Percentiles rank a stretch among this genome's conserved stretches.
These are phyloP conservation scores for Apiotrichum porosum DNA, from an alignment of 1,284 basidiomycete species.

Conservation along the genomic window DNA sequence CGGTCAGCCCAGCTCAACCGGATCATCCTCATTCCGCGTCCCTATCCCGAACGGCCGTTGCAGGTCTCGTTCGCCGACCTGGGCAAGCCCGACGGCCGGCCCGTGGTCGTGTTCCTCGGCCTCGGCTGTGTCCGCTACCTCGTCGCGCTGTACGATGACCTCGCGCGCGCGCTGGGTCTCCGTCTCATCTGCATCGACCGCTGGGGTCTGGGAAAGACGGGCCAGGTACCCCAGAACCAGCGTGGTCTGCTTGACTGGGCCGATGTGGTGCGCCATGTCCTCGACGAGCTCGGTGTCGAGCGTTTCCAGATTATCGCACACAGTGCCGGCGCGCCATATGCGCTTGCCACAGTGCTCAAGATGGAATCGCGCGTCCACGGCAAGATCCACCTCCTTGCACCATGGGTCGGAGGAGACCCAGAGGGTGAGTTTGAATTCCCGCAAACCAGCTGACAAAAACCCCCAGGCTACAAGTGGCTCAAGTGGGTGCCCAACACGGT, in stretches of 20 bases:
- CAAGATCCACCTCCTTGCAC: slow-evolving; percentile 81
- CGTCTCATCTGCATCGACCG: slow-evolving; percentile 91
- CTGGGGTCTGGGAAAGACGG: slow-evolving; percentile 86
- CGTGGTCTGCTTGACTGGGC: slow-evolving; percentile 87
- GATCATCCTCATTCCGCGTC: slow-evolving; percentile 67
- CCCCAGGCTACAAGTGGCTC: slow-evolving; percentile 90
- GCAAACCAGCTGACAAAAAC: slow-evolving; percentile 32
- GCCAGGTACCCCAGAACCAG: slow-evolving; percentile 62
- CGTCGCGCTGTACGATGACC: slow-evolving; percentile 91
- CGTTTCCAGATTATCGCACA: slow-evolving; percentile 88
- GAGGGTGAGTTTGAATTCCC: slow-evolving; percentile 58
- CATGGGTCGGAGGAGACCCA: slow-evolving; percentile 84
- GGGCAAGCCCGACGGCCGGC: slow-evolving; percentile 72
- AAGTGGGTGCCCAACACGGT: slow-evolving; percentile 92
- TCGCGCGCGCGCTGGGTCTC: slow-evolving; percentile 79
- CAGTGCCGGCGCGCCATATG: slow-evolving; percentile 94
- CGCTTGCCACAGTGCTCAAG: slow-evolving; percentile 75
- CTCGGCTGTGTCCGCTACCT: slow-evolving; percentile 90
- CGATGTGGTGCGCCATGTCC: slow-evolving; percentile 78
- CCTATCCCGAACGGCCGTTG: slow-evolving; percentile 60
- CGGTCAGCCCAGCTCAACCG: slow-evolving; percentile 79
- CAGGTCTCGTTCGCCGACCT: slow-evolving; percentile 91
- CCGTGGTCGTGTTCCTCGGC: slow-evolving; percentile 86
- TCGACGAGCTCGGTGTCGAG: slow-evolving; percentile 72
- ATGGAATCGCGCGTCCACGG: slow-evolving; percentile 71